Conservation (phyloP, 306 rosid species). For the Elaeagnus macrophylla region DNA sequence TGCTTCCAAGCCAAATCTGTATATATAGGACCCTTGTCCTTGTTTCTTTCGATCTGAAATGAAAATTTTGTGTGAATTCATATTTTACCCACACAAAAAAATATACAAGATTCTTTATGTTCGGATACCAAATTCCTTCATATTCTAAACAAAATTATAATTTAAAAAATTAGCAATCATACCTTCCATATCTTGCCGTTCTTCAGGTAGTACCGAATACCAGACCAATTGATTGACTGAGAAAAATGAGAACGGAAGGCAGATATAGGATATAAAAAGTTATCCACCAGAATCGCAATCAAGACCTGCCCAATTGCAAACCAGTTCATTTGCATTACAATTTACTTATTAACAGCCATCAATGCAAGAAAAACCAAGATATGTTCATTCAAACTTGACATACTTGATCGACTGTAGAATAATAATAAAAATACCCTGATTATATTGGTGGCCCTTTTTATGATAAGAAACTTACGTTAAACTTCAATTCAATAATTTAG, state of each 20-base stretch:
- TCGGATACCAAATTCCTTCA: background rate
- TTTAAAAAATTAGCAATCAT: conserved; percentile 16
- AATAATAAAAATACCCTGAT: no score
- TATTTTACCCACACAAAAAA: no score
- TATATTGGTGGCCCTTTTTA: no score
- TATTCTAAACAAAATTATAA: conserved; percentile 6
- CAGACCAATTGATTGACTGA: conserved; percentile 95
- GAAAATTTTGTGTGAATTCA: background rate
- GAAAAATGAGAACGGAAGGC: conserved; percentile 85
- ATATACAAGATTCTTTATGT: no score
- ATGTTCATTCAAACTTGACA: no score
- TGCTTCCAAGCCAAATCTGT: conserved; percentile 89
- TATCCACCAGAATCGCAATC: conserved; percentile 85
- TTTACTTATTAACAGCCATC: conserved; percentile 14
- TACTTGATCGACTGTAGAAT: no score
- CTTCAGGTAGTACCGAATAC: conserved; percentile 72
- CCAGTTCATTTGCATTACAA: conserved; percentile 17
- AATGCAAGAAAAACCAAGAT: background rate
- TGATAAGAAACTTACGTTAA: no score
- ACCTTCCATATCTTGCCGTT: conserved; percentile 84
- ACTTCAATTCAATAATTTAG: no score
- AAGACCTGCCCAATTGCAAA: conserved; percentile 57
- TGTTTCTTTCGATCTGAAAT: conserved; percentile 80
- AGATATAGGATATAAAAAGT: conserved; percentile 78
- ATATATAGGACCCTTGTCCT: conserved; percentile 58